phyloP scores from a whole-genome alignment of 371 early-diverging fungal species.

The Umbelopsis sp. region DNA sequence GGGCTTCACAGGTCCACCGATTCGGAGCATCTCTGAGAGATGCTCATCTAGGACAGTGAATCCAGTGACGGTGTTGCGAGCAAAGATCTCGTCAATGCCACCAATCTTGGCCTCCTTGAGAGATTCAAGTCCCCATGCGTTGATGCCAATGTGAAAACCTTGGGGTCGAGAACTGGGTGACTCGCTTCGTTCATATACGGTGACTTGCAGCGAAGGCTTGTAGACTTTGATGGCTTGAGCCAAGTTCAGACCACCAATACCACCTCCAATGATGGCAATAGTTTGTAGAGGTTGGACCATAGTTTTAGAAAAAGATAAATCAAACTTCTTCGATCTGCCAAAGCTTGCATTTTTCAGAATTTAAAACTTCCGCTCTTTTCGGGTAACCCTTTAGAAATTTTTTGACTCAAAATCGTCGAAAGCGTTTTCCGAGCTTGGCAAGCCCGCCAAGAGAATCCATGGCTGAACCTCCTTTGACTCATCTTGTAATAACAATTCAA shows the following conservation, averaged over 20 bases:
- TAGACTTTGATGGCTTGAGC: slow-evolving; percentile 10
- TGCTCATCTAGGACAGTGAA: slow-evolving; percentile 12
- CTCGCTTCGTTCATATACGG: background rate
- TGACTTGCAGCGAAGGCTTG: slow-evolving; percentile 17
- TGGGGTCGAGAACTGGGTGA: background rate
- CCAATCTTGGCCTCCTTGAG: slow-evolving; percentile 5
- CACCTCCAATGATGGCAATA: slow-evolving; percentile 18
- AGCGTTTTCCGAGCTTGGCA: too few relatives aligned
- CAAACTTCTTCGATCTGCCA: too few relatives aligned
- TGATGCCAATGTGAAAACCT: slow-evolving; percentile 19
- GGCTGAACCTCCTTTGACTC: too few relatives aligned
- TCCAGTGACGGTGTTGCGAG: background rate
- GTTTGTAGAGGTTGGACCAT: background rate
- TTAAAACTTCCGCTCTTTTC: too few relatives aligned
- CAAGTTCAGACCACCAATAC: slow-evolving; percentile 17
- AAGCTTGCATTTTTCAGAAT: too few relatives aligned
- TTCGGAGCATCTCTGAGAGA: background rate
- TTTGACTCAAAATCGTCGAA: too few relatives aligned
- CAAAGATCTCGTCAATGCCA: slow-evolving; percentile 15
- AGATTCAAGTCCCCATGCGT: slow-evolving; percentile 7
- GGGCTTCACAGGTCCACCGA: slow-evolving; percentile 14
- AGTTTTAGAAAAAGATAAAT: background rate
- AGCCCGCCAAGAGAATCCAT: too few relatives aligned
- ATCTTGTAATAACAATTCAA: too few relatives aligned
- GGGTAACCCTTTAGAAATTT: too few relatives aligned